Conservation (phyloP, 768 basidiomycete species). For the Mycena filopes region DNA sequence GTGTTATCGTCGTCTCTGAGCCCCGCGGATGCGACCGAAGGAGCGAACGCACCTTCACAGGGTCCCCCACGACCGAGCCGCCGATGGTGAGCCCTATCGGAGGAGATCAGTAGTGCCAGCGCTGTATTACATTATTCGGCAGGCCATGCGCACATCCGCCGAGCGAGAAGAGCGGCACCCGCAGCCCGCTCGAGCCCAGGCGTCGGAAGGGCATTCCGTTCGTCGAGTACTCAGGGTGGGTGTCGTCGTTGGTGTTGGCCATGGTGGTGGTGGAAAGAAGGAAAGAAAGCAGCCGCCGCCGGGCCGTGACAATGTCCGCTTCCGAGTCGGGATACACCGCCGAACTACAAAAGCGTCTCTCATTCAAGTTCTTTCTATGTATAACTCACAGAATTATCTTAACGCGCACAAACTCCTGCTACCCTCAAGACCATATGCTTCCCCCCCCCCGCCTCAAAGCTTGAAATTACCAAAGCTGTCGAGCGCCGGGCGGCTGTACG, state of each 20-base stretch:
- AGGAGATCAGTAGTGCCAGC: constrained; percentile 1
- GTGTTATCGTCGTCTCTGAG: too few species aligned
- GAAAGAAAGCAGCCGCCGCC: too few species aligned
- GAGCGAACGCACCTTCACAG: constrained; percentile 50
- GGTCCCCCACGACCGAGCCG: constrained; percentile 61
- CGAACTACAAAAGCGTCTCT: too few species aligned
- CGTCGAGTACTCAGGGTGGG: constrained; percentile 7
- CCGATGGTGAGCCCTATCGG: constrained; percentile 31
- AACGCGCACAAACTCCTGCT: too few species aligned
- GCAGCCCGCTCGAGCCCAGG: constrained; percentile 26
- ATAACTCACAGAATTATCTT: too few species aligned
- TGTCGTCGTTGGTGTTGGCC: background rate
- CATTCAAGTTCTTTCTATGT: too few species aligned
- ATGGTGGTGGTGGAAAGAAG: constrained; percentile 11
- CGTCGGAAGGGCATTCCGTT: constrained; percentile 30
- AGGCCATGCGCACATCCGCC: constrained; percentile 24
- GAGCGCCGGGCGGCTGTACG: too few species aligned
- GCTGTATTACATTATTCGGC: background rate
- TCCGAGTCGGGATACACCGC: too few species aligned
- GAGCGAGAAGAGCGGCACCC: constrained; percentile 30
- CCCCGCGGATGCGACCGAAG: background rate
- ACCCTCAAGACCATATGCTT: too few species aligned
- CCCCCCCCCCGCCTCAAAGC: background rate
- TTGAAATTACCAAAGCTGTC: too few species aligned
- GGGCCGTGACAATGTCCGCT: too few species aligned